Evolutionary conservation across 164 flowering plant genomes (phyloP).

Genomic region (Cinnamomum micranthum): DNA sequence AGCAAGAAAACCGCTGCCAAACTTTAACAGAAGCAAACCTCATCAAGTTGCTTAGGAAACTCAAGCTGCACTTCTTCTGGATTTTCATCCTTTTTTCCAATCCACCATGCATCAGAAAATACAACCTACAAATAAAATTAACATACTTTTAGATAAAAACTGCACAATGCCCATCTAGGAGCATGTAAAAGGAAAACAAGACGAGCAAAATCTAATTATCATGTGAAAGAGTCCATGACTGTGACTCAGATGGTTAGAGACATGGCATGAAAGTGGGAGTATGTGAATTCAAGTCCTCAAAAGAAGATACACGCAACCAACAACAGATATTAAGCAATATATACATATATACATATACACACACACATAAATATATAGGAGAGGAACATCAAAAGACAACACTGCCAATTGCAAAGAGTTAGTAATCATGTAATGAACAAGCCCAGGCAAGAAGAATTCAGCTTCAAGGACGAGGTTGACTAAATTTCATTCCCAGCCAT

Average conservation of each 20-base stretch:
- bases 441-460: background rate
- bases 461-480: background rate
- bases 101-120: constrained; percentile 97
- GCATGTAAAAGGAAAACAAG: background rate
- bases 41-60: constrained; percentile 64
- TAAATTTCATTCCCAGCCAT: background rate
- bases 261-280: background rate
- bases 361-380: too few species aligned
- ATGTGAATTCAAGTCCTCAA: background rate
- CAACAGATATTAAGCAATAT: background rate
- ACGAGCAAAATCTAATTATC: too few species aligned
- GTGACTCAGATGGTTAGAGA: too few species aligned
- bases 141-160: background rate
- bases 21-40: constrained; percentile 37
- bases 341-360: too few species aligned
- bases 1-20: background rate
- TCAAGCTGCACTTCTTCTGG: constrained; percentile 76
- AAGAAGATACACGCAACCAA: background rate
- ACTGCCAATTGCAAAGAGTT: background rate
- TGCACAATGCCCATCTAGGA: background rate
- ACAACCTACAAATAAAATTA: constrained; percentile 48
- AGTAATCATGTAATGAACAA: background rate
- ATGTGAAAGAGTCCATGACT: too few species aligned
- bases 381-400: background rate
- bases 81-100: constrained; percentile 81